Evolutionary conservation across 345 rosid species (phyloP).

Genomic region (Trapa incisa): DNA sequence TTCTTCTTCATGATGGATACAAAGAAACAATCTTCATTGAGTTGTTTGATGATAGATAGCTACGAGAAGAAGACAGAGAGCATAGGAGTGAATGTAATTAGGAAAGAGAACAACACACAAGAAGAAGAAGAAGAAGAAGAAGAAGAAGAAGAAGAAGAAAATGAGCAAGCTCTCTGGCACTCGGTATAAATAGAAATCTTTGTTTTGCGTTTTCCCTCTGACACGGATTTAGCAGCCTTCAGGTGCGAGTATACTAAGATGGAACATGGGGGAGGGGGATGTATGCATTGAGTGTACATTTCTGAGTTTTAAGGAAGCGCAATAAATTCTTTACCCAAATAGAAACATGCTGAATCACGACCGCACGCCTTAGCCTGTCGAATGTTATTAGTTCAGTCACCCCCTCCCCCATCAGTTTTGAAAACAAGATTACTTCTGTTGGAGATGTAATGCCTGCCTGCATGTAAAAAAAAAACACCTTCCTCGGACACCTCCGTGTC

Average conservation of each 20-base stretch:
- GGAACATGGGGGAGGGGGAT: not conserved
- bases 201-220: not conserved
- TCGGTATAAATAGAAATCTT: not conserved
- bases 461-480: not conserved
- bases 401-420: too few relatives aligned
- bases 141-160: not conserved
- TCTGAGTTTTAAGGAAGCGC: not conserved
- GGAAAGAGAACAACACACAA: not conserved
- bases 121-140: not conserved
- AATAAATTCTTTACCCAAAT: not conserved
- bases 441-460: too few relatives aligned
- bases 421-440: too few relatives aligned
- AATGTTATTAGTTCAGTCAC: too few relatives aligned
- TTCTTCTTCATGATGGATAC: not conserved
- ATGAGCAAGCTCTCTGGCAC: not conserved
- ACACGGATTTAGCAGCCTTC: not conserved
- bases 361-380: too few relatives aligned
- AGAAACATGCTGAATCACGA: not conserved
- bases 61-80: not conserved
- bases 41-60: not conserved
- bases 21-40: not conserved
- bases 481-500: too few relatives aligned
- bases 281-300: not conserved
- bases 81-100: not conserved
- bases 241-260: not conserved